Evolutionary conservation across 257 asterid genomes (phyloP).

Genomic region (Rhazya stricta): DNA sequence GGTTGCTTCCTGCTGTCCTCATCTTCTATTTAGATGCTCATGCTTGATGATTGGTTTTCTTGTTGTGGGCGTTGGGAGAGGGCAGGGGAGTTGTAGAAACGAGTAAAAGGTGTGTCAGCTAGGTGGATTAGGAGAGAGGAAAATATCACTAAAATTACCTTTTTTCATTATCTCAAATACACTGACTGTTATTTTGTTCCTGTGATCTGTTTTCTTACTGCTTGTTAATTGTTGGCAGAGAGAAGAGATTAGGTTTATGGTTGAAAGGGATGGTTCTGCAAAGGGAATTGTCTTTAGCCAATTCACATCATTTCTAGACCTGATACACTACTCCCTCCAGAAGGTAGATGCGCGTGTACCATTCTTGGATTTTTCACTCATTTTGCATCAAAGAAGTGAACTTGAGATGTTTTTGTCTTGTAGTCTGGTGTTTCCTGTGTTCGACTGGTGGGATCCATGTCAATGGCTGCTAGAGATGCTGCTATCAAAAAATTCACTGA

Average conservation of each 20-base stretch:
- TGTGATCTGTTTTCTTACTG: slow-evolving; percentile 7
- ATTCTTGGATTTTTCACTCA: slow-evolving; percentile 8
- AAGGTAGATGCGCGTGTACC: slow-evolving; percentile 46
- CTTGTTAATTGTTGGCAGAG: slow-evolving; percentile 48
- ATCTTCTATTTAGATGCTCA: background rate
- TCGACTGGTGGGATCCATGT: slow-evolving; percentile 83
- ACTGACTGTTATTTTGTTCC: slow-evolving; percentile 5
- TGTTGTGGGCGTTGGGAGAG: background rate
- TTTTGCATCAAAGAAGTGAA: slow-evolving; percentile 6
- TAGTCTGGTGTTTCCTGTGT: slow-evolving; percentile 83
- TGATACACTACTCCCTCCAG: slow-evolving; percentile 73
- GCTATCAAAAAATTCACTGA: slow-evolving; percentile 72
- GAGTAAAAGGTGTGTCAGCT: background rate
- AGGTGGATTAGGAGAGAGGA: background rate
- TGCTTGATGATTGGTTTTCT: background rate
- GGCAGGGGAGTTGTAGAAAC: too few species aligned
- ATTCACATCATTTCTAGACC: slow-evolving; percentile 88
- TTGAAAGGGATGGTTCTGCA: slow-evolving; percentile 96
- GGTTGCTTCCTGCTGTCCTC: background rate
- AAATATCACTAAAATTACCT: background rate
- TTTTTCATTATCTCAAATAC: background rate
- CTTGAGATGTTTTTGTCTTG: slow-evolving; percentile 18
- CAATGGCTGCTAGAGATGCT: slow-evolving; percentile 72
- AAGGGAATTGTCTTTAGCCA: slow-evolving; percentile 97
- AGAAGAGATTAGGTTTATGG: slow-evolving; percentile 91